A percentile compares a stretch with the other conserved stretches of the same genome.
Conservation (phyloP, 495 filamentous ascomycete genomes). For the Acidomyces sp. region DNA sequence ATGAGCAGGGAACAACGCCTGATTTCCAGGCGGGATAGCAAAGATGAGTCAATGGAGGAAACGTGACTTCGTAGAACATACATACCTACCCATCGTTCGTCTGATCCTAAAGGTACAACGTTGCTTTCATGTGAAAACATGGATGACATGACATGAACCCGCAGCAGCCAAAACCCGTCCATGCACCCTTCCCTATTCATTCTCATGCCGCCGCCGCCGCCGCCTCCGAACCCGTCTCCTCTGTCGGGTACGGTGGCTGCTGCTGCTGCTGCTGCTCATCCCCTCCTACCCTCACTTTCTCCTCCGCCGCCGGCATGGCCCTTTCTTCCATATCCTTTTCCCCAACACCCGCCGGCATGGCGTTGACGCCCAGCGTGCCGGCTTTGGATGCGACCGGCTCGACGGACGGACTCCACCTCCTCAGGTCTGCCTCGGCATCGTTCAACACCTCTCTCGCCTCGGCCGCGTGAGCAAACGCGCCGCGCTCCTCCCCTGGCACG, state of each 20-base stretch:
- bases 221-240: background rate
- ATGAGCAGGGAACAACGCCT: too few relatives aligned
- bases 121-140: too few relatives aligned
- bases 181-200: too few relatives aligned
- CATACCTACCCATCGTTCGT: too few relatives aligned
- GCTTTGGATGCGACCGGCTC: constrained; percentile 40
- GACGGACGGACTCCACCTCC: constrained; percentile 51
- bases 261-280: background rate
- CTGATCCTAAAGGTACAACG: too few relatives aligned
- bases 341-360: constrained; percentile 14
- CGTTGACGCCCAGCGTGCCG: constrained; percentile 23
- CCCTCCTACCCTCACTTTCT: constrained; percentile 2
- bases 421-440: constrained; percentile 80
- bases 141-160: too few relatives aligned
- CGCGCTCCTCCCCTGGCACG: constrained; percentile 67
- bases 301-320: constrained; percentile 5
- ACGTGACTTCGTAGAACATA: too few relatives aligned
- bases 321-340: constrained; percentile 4
- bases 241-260: constrained; percentile 1
- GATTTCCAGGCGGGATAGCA: too few relatives aligned
- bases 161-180: too few relatives aligned
- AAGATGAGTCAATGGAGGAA: too few relatives aligned
- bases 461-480: constrained; percentile 46
- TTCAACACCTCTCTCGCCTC: constrained; percentile 75
- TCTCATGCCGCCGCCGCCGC: too few relatives aligned